phyloP scores from a whole-genome alignment of 768 basidiomycete genomes.

The Boletus tomentosulus region DNA sequence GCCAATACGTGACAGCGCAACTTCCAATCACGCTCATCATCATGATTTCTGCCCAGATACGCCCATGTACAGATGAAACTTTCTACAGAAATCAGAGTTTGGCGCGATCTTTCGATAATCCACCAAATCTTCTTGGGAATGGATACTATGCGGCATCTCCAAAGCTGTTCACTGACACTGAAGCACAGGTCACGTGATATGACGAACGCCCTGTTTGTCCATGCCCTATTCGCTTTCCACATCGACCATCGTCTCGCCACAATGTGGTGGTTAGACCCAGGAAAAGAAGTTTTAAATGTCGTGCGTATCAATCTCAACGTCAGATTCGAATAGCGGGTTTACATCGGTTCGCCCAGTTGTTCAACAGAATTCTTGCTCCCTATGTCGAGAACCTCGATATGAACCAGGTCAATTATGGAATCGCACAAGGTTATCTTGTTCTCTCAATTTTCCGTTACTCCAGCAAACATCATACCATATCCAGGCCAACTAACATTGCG shows the following conservation, averaged over 20 bases:
- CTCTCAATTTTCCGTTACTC: neutral
- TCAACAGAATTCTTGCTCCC: slow-evolving; percentile 88
- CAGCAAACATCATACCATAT: slow-evolving; percentile 5
- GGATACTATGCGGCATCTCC: neutral
- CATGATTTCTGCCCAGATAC: neutral
- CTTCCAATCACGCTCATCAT: neutral
- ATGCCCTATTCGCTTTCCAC: slow-evolving; percentile 29
- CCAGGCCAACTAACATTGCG: slow-evolving; percentile 73
- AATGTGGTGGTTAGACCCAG: slow-evolving; percentile 89
- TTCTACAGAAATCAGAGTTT: neutral
- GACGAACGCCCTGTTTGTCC: slow-evolving; percentile 24
- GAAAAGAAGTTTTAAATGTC: slow-evolving; percentile 78
- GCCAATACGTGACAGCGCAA: slow-evolving; percentile 1
- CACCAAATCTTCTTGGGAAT: neutral
- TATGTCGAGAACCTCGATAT: slow-evolving; percentile 97
- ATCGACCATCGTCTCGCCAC: slow-evolving; percentile 15
- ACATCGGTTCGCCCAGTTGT: slow-evolving; percentile 42
- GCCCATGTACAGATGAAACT: neutral
- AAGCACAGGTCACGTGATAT: slow-evolving; percentile 25
- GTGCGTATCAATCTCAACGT: slow-evolving; percentile 33
- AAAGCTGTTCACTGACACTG: too few species aligned
- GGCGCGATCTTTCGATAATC: too few species aligned
- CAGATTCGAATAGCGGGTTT: neutral
- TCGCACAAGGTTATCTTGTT: slow-evolving; percentile 63
- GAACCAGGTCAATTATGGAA: slow-evolving; percentile 91